Base-by-base conservation (phyloP, 202 grass and related monocot species). In the Carex arenaria region DNA sequence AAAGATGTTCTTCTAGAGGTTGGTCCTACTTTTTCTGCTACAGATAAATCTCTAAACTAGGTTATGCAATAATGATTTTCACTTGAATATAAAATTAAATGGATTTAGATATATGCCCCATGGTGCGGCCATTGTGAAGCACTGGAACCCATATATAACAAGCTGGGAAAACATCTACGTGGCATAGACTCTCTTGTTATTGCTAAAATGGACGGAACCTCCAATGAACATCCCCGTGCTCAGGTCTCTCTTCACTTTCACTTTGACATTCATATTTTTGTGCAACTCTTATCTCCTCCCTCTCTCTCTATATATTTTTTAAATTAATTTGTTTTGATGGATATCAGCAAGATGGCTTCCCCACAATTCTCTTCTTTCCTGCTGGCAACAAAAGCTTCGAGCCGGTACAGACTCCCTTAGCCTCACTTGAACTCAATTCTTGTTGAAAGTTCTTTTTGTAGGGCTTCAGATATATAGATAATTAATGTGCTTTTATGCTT, bases 1-100 rank as follows among this genome's bases (percentile, higher is more conserved):
- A 98, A 98, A 61, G 93, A 98, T 93, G 91, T 91, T 74, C 93
- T 98, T 89, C 87, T 98, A 38, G 93, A 95, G 95, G 95, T 93
- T 80, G 61, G 82, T 69, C 66, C n/a, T 84, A 84, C 8, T 13
- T 32, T 80, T 54, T 40, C 63, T 85, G 32, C 13, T 31, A 22
- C 6, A 13, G 61, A 22, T 11, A 15, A 49, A 28, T 47, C 67
- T 28, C 30, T 17, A 13, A 38, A 79, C 30, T 89, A 89, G 10
- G 3, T 82, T 82, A 80, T 67, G n/a, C 5, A 28, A 55, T 64
- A 26, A 47, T 28, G 22, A 64, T 36, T 47, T 28, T 42, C 34
- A 9, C 17, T 70, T 80, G 43, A 22, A 74, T 47, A 0, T 20
- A 45, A 7, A 23, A 8, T 17, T 31, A 42, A 77, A 86, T 40